Evolutionary conservation across 2,329 filamentous ascomycete species (phyloP), one percentile per base, ranked within the genome.

Genomic region (Fusarium luffae): DNA sequence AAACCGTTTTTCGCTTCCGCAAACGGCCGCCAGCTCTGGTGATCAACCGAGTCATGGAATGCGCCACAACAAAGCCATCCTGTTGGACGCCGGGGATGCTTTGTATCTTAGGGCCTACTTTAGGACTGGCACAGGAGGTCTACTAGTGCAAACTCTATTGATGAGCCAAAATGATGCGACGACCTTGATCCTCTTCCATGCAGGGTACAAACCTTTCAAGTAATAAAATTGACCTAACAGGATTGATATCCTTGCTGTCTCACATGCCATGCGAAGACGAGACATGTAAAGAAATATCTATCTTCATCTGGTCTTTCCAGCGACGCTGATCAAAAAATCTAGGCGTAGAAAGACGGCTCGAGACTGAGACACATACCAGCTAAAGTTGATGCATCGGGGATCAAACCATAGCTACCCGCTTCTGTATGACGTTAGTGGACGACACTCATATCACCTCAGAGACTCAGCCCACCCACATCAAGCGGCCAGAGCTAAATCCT

Each of bases 91-190:
- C 25, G 41, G 30, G 25, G 54, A 25, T n/a, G 32, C 34, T 19
- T n/a, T 12, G 11, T 21, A n/a, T 16, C 8, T 18, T 10, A 23
- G 21, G 23, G 8, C 2, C 37, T 19, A 5, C 21, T 37, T 65
- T 30, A 12, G 21, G 59, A 18, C 21, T n/a, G 18, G 34, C 18
- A 37, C 32, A 37, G 34, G 34, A 37, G 18, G 5, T 37, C 0
- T 23, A 9, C 37, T 65, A 60, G 62, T 10, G 7, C 9, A 27
- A 65, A 65, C 54, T 60, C 21, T 65, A 59, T 54, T 64, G 16
- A 27, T 11, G 14, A 30, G 42, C 37, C 25, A 56, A 46, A 54
- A 41, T 50, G 23, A 49, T 23, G 16, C 32, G 51, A 28, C 34
- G 32, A 27, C 18, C 8, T 19, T 43, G 41, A 34, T 25, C 41